These are phyloP conservation scores for Rhodocollybia butyracea DNA, from an alignment of 768 basidiomycete genomes.

Conservation along the genomic window DNA sequence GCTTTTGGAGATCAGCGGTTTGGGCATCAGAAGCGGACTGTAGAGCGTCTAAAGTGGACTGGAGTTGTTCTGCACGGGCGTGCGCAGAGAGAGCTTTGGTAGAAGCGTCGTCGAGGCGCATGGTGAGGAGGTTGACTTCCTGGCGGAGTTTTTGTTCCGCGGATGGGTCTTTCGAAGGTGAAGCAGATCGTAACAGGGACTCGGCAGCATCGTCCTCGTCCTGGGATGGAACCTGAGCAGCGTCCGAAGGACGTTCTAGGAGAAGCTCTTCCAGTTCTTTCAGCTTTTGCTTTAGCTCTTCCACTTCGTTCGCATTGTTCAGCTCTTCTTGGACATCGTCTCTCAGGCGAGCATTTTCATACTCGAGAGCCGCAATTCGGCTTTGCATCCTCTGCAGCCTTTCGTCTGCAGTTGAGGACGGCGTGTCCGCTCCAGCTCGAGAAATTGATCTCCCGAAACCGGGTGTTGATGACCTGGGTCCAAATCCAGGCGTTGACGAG, in stretches of 20 bases:
- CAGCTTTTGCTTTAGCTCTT: constrained; percentile 1
- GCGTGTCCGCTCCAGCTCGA: constrained; percentile 1
- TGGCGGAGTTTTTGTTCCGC: background rate
- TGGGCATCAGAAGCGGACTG: background rate
- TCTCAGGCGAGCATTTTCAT: constrained; percentile 61
- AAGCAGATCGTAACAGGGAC: background rate
- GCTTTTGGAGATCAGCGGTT: background rate
- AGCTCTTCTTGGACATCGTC: background rate
- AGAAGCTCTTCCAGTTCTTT: too few species aligned
- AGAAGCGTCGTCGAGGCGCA: constrained; percentile 5
- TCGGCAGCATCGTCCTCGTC: background rate
- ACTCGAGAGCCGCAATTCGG: constrained; percentile 60
- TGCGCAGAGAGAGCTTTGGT: background rate
- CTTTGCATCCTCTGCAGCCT: constrained; percentile 40
- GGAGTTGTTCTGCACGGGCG: constrained; percentile 2
- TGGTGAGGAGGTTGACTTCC: background rate
- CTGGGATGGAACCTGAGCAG: too few species aligned
- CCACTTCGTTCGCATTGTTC: constrained; percentile 9
- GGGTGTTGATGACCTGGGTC: constrained; percentile 4
- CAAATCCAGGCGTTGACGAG: constrained; percentile 5
- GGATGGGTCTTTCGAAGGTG: constrained; percentile 1
- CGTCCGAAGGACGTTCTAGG: too few species aligned
- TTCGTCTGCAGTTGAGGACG: background rate
- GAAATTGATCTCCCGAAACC: background rate
- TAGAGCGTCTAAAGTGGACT: background rate